phyloP scores from a whole-genome alignment of 2,329 filamentous ascomycete genomes.

The Aureobasidium sp. region DNA sequence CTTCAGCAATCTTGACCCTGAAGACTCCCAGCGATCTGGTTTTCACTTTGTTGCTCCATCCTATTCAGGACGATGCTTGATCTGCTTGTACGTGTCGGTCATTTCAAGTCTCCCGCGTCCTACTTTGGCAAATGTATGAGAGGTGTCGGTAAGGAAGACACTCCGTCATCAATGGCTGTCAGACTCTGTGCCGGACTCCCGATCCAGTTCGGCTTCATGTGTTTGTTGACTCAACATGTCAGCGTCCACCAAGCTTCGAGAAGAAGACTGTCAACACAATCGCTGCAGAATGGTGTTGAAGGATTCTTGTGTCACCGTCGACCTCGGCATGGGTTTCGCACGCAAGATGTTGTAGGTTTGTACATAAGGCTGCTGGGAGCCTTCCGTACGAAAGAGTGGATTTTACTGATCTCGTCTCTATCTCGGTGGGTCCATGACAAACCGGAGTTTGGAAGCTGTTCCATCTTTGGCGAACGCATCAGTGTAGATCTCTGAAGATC shows the following conservation, averaged over 20 bases:
- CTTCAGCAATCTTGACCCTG: slow-evolving; percentile 1
- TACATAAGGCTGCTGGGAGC: not conserved
- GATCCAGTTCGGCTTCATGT: not conserved
- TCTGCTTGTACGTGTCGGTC: not conserved
- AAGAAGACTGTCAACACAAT: not conserved
- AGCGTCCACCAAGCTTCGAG: not conserved
- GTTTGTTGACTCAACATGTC: not conserved
- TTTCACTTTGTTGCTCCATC: not conserved
- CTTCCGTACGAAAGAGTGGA: not conserved
- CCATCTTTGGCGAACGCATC: not conserved
- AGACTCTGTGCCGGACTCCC: not conserved
- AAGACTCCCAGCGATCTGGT: not conserved
- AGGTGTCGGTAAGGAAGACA: not conserved
- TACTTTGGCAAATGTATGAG: not conserved
- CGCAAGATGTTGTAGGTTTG: not conserved
- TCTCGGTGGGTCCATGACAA: not conserved
- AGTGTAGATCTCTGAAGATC: not conserved
- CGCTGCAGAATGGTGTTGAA: not conserved
- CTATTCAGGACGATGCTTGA: not conserved
- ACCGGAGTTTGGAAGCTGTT: not conserved
- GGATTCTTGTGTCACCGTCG: not conserved
- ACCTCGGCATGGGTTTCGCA: not conserved
- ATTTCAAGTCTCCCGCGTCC: not conserved
- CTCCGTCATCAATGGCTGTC: not conserved
- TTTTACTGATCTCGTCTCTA: not conserved